phyloP scores from a whole-genome alignment of 345 rosid genomes.

The Gossypium anomalum region DNA sequence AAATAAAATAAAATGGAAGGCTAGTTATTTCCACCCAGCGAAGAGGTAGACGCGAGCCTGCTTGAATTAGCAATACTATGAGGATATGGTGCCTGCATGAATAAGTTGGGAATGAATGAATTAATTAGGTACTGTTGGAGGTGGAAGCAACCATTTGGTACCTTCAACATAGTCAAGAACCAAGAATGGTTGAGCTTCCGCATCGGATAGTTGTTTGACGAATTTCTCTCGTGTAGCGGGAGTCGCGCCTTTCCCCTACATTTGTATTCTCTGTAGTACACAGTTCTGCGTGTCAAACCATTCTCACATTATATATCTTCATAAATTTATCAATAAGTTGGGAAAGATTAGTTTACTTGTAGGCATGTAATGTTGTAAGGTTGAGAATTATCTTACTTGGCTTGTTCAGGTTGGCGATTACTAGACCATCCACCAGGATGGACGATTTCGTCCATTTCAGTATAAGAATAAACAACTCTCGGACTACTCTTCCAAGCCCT shows the following conservation, averaged over 20 bases:
- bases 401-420: slow-evolving; percentile 27
- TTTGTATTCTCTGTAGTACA: slow-evolving; percentile 52
- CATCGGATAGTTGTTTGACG: background rate
- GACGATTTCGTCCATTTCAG: slow-evolving; percentile 34
- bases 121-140: background rate
- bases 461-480: slow-evolving; percentile 47
- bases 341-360: too few relatives aligned
- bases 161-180: slow-evolving; percentile 41
- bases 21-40: too few relatives aligned
- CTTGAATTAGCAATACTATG: too few relatives aligned
- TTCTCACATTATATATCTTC: too few relatives aligned
- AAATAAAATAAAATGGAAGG: too few relatives aligned
- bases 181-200: slow-evolving; percentile 34
- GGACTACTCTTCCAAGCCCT: too few relatives aligned
- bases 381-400: slow-evolving; percentile 17
- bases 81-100: too few relatives aligned
- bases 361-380: too few relatives aligned
- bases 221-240: background rate
- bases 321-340: too few relatives aligned
- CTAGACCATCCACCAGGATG: slow-evolving; percentile 49
- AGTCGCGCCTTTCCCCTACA: slow-evolving; percentile 40
- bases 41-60: background rate
- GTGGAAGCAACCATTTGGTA: slow-evolving; percentile 66
- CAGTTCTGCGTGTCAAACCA: slow-evolving; percentile 26
- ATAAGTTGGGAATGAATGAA: too few relatives aligned